Conservation (phyloP, 2,329 filamentous ascomycete species). For the Rutstroemia sp. region DNA sequence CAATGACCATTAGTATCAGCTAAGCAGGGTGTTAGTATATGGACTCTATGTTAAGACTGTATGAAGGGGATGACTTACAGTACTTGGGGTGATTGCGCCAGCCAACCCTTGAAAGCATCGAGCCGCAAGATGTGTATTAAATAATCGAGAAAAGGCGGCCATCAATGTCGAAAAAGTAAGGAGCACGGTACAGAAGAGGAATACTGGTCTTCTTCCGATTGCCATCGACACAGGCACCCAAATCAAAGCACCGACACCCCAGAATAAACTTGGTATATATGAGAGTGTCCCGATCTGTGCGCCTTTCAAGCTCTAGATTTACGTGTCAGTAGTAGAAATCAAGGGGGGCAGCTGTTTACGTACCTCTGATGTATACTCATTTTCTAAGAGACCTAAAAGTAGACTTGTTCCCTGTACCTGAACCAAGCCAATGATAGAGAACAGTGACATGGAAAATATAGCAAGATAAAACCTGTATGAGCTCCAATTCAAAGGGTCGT, state of each 20-base stretch:
- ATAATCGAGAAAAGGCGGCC: neutral
- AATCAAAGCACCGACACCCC: conserved; percentile 30
- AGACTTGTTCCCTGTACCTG: neutral
- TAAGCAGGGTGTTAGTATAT: neutral
- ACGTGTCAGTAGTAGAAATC: neutral
- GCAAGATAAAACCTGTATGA: neutral
- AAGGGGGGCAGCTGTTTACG: neutral
- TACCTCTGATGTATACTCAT: neutral
- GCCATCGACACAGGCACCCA: conserved; percentile 34
- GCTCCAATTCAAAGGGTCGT: neutral
- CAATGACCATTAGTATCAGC: conserved; percentile 29
- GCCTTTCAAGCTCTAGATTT: neutral
- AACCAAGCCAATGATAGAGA: neutral
- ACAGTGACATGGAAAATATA: neutral
- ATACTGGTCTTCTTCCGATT: conserved; percentile 32
- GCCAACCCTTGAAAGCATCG: neutral
- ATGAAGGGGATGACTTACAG: neutral
- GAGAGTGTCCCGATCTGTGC: neutral
- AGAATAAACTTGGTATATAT: neutral
- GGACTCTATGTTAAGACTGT: neutral
- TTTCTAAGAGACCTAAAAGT: neutral
- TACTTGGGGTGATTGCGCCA: neutral
- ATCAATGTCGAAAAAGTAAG: conserved; percentile 22
- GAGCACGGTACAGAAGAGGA: conserved; percentile 28
- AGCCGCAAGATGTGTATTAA: neutral